Conservation (phyloP, 2,329 filamentous ascomycete species). For the Fusarium albidum region DNA sequence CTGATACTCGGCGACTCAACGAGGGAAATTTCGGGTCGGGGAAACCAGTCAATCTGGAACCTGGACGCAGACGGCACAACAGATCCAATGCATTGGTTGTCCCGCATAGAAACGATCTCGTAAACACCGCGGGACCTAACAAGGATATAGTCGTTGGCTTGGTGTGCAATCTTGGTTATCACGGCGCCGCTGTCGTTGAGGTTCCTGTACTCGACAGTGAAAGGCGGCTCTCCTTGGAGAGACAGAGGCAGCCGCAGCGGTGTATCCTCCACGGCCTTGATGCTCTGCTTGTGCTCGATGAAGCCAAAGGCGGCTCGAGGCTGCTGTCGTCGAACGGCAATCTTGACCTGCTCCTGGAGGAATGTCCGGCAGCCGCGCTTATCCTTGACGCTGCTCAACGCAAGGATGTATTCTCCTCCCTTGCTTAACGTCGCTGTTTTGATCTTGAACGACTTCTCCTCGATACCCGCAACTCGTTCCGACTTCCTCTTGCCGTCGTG, state of each 20-base stretch:
- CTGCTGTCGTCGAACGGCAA: slow-evolving; percentile 86
- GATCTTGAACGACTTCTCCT: slow-evolving; percentile 71
- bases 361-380: slow-evolving; percentile 85
- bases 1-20: slow-evolving; percentile 70
- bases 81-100: slow-evolving; percentile 82
- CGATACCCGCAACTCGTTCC: slow-evolving; percentile 70
- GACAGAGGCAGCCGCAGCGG: slow-evolving; percentile 80
- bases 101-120: slow-evolving; percentile 78
- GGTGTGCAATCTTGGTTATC: slow-evolving; percentile 58
- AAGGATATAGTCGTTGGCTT: slow-evolving; percentile 72
- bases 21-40: slow-evolving; percentile 76
- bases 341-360: slow-evolving; percentile 83
- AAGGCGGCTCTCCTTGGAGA: slow-evolving; percentile 85
- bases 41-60: slow-evolving; percentile 87
- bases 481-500: slow-evolving; percentile 86
- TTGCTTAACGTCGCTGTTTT: slow-evolving; percentile 76
- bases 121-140: slow-evolving; percentile 77
- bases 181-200: slow-evolving; percentile 59
- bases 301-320: slow-evolving; percentile 87
- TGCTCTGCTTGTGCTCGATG: slow-evolving; percentile 79
- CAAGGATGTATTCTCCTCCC: slow-evolving; percentile 90
- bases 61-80: slow-evolving; percentile 76
- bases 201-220: slow-evolving; percentile 81
- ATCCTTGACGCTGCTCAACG: slow-evolving; percentile 87
- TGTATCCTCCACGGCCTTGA: slow-evolving; percentile 80